Evolutionary conservation across 768 basidiomycete genomes (phyloP).

Genomic region (Russula vinacea): DNA sequence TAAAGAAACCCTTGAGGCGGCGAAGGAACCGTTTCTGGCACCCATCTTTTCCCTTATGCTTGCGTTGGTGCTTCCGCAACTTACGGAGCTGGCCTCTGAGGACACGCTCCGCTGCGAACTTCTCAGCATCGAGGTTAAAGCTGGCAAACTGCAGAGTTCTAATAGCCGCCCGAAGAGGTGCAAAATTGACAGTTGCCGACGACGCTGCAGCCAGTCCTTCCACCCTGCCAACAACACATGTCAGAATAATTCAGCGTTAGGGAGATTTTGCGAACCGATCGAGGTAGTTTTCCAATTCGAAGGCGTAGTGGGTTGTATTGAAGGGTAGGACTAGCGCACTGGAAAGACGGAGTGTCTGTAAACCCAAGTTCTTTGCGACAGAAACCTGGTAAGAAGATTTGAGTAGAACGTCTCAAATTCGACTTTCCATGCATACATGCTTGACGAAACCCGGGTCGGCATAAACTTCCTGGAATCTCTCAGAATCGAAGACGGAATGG

Average conservation of each 20-base stretch:
- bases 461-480: constrained; percentile 57
- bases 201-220: constrained; percentile 37
- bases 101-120: constrained; percentile 20
- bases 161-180: constrained; percentile 29
- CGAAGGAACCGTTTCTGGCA: neutral
- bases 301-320: constrained; percentile 65
- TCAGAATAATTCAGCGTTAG: neutral
- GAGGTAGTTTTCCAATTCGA: constrained; percentile 53
- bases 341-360: constrained; percentile 52
- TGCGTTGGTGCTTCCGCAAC: constrained; percentile 7
- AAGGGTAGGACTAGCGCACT: constrained; percentile 57
- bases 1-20: constrained; percentile 5
- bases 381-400: constrained; percentile 42
- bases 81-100: constrained; percentile 14
- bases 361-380: constrained; percentile 55
- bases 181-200: constrained; percentile 9
- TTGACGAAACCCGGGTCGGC: constrained; percentile 61
- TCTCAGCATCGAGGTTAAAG: constrained; percentile 26
- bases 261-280: constrained; percentile 41
- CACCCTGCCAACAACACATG: constrained; percentile 41
- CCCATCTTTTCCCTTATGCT: neutral
- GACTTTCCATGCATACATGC: constrained; percentile 43
- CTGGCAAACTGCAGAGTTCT: constrained; percentile 27
- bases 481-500: constrained; percentile 56
- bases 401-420: neutral